Evolutionary conservation across 495 filamentous ascomycete genomes (phyloP).

Genomic region (Tetracladium setigerum): DNA sequence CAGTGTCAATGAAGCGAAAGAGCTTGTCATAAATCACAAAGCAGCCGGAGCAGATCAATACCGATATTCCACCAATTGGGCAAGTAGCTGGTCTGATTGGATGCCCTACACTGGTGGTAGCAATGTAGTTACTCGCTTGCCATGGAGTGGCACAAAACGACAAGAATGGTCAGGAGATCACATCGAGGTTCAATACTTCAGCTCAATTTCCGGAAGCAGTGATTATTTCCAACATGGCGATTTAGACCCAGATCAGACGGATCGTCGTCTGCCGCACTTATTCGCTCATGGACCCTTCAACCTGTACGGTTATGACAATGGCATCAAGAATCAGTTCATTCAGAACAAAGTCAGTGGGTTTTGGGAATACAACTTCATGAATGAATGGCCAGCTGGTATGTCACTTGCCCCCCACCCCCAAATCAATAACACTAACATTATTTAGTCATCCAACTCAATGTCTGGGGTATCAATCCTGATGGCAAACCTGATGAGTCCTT

Average conservation of each 20-base stretch:
- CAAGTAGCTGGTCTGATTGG: slow-evolving; percentile 54
- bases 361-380: slow-evolving; percentile 47
- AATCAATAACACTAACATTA: slow-evolving; percentile 65
- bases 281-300: slow-evolving; percentile 32
- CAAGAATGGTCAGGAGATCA: slow-evolving; percentile 63
- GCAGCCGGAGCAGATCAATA: slow-evolving; percentile 58
- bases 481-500: slow-evolving; percentile 54
- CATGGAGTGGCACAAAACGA: slow-evolving; percentile 53
- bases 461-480: slow-evolving; percentile 60
- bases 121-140: slow-evolving; percentile 32
- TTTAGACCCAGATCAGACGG: slow-evolving; percentile 28
- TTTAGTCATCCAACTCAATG: slow-evolving; percentile 46
- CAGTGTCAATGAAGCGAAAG: slow-evolving; percentile 27
- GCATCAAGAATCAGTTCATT: slow-evolving; percentile 44
- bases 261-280: slow-evolving; percentile 31
- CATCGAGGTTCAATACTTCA: slow-evolving; percentile 62
- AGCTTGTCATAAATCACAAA: slow-evolving; percentile 46
- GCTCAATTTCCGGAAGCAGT: slow-evolving; percentile 54
- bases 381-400: slow-evolving; percentile 39
- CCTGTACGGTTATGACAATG: slow-evolving; percentile 39
- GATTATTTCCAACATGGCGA: slow-evolving; percentile 59
- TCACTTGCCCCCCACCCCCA: slow-evolving; percentile 33
- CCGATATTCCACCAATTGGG: slow-evolving; percentile 58
- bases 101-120: slow-evolving; percentile 41
- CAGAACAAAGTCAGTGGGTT: slow-evolving; percentile 39